Conservation (phyloP, 2,329 filamentous ascomycete species). For the Neofusicoccum kwambonambiense region DNA sequence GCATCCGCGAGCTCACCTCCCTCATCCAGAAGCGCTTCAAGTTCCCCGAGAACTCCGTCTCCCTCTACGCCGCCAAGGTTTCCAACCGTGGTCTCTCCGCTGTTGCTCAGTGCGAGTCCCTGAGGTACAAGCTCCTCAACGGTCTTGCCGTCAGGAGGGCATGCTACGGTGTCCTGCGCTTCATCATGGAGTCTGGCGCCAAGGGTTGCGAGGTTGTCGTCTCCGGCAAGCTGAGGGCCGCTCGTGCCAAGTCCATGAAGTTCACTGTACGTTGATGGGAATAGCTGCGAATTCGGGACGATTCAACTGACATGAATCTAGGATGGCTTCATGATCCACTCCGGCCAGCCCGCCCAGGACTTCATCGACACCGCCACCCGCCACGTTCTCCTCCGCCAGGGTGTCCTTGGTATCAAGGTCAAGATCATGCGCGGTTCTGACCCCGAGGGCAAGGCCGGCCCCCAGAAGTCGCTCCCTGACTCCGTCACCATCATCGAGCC, state of each 20-base stretch:
- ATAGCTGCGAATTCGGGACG: background rate
- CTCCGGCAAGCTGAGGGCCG: constrained; percentile 97
- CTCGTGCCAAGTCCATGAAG: constrained; percentile 99
- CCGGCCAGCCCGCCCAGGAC: constrained; percentile 98
- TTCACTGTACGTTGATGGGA: constrained; percentile 73
- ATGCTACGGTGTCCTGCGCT: constrained; percentile 99
- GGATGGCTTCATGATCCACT: constrained; percentile 99
- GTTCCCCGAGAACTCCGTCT: constrained; percentile 99
- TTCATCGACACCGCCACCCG: constrained; percentile 99
- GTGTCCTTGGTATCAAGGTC: constrained; percentile 99
- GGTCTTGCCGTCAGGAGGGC: constrained; percentile 97
- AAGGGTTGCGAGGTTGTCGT: constrained; percentile 99
- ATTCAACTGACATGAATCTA: constrained; percentile 32
- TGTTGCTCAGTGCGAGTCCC: constrained; percentile 99
- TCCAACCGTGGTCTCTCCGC: constrained; percentile 99
- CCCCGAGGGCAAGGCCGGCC: constrained; percentile 97
- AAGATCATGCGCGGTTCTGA: constrained; percentile 99
- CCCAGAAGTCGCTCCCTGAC: constrained; percentile 95
- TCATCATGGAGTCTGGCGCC: constrained; percentile 99
- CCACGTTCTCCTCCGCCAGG: constrained; percentile 99
- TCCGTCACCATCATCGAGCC: constrained; percentile 99
- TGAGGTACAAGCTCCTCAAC: constrained; percentile 99
- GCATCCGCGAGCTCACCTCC: constrained; percentile 99
- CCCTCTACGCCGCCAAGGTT: constrained; percentile 99
- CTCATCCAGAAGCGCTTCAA: constrained; percentile 99